phyloP scores from a whole-genome alignment of 1,139 yeast species.

The Waltiozyma sp. region DNA sequence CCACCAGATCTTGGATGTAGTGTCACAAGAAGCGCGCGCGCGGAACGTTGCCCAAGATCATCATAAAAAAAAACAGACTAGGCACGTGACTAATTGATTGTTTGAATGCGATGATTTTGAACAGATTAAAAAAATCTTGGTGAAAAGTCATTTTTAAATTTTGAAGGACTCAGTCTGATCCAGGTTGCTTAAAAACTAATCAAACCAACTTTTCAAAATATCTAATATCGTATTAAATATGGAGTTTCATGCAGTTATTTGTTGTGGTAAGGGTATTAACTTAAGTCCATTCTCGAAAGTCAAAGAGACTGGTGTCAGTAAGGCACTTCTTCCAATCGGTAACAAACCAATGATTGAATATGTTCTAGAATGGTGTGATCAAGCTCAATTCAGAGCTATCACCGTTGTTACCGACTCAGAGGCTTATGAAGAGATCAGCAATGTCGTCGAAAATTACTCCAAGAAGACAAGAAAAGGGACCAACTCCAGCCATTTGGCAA shows the following conservation, averaged over 20 bases:
- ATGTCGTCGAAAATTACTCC: slow-evolving; percentile 21
- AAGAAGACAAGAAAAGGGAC: slow-evolving; percentile 17
- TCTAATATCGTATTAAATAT: slow-evolving; percentile 23
- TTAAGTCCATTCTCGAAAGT: slow-evolving; percentile 61
- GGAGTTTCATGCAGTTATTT: slow-evolving; percentile 88
- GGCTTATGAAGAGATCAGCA: slow-evolving; percentile 23
- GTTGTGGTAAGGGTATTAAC: slow-evolving; percentile 76
- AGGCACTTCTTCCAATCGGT: slow-evolving; percentile 83
- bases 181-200: too few relatives aligned
- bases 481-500: slow-evolving; percentile 18
- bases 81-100: too few relatives aligned
- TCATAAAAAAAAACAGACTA: too few relatives aligned
- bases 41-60: too few relatives aligned
- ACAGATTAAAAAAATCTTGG: too few relatives aligned
- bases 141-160: too few relatives aligned
- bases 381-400: slow-evolving; percentile 62
- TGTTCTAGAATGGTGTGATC: slow-evolving; percentile 87
- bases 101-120: too few relatives aligned
- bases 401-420: slow-evolving; percentile 39
- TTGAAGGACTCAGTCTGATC: too few relatives aligned
- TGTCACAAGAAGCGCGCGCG: background rate
- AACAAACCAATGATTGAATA: slow-evolving; percentile 84
- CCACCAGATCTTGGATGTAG: background rate
- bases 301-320: slow-evolving; percentile 49
- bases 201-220: too few relatives aligned